Base-by-base conservation (phyloP, 108 stramenopile species). In the Pseudonitzschia pungens region DNA sequence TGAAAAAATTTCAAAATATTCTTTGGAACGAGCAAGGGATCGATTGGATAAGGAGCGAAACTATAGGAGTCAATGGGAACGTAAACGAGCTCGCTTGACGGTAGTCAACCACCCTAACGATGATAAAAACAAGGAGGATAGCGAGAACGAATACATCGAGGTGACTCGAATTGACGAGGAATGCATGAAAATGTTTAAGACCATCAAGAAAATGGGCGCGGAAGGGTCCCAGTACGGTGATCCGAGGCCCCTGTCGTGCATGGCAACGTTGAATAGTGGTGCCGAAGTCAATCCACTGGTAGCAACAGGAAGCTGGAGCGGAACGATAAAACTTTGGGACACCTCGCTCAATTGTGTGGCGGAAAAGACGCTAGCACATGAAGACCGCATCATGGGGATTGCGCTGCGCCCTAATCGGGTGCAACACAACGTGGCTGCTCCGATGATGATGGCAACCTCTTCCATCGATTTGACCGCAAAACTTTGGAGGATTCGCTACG, bases 281-380 rank as follows among this genome's bases (percentile, higher is more conserved):
- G 59, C 65, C 52, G 80, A 42, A 45, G 74, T 73, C 10, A 69
- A 56, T 29, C 81, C 83, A 10, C 63, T 95, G 36, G 83, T 97
- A 26, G 94, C 92, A 1, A 96, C 96, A 1, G 98, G 89, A 29
- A 84, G 94, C 73, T 97, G 95, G 95, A 90, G 86, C 64, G 94
- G 90, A 24, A 81, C 88, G 26, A 90, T 96, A 21, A 93, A 96
- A 74, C 72, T 97, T 20, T 98, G 98, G 98, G 90, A 97, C 78
- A 84, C 85, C 54, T 86, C 79, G 11, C 72, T 95, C 64, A 88
- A 86, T 69, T 71, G 78, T 28, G 50, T 92, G 56, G 84, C 84
- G n/a, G 77, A 83, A 16, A 86, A 78, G 59, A 82, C 60, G 12
- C 66, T 88, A 65, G 90, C 82, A 22, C 96, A 96, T 66, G 89